Conservation (phyloP, 1,284 basidiomycete species). For the Tremellales sp. region DNA sequence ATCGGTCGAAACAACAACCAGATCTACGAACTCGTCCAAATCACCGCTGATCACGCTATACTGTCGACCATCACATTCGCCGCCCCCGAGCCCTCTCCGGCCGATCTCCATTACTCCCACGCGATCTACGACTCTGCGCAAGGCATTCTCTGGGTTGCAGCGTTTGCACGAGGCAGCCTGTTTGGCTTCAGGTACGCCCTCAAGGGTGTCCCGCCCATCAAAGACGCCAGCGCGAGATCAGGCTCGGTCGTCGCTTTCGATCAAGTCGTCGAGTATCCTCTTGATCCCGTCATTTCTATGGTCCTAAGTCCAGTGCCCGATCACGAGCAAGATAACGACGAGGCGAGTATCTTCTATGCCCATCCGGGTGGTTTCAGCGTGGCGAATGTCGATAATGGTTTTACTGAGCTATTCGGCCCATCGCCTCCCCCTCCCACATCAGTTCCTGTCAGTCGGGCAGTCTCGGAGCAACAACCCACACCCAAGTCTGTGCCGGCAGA, state of each 20-base stretch:
- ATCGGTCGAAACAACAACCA: constrained; percentile 37
- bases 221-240: constrained; percentile 11
- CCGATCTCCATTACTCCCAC: constrained; percentile 22
- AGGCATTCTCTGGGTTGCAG: constrained; percentile 29
- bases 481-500: no score
- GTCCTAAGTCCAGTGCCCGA: constrained; percentile 16
- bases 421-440: no score
- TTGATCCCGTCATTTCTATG: constrained; percentile 28
- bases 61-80: constrained; percentile 34
- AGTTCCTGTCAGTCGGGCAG: no score
- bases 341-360: constrained; percentile 32
- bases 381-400: constrained; percentile 18
- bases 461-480: no score
- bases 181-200: constrained; percentile 38
- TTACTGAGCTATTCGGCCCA: no score
- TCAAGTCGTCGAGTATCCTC: constrained; percentile 26
- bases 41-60: constrained; percentile 33
- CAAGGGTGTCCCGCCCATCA: constrained; percentile 32
- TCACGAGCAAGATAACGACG: no score
- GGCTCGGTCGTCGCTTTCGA: constrained; percentile 23
- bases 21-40: constrained; percentile 38
- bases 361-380: constrained; percentile 28
- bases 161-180: constrained; percentile 26
- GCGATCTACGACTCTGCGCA: constrained; percentile 33
- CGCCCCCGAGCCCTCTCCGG: constrained; percentile 14